These are phyloP conservation scores for Xylariaceae sp. DNA, from an alignment of 2,329 filamentous ascomycete genomes.

Conservation along the genomic window DNA sequence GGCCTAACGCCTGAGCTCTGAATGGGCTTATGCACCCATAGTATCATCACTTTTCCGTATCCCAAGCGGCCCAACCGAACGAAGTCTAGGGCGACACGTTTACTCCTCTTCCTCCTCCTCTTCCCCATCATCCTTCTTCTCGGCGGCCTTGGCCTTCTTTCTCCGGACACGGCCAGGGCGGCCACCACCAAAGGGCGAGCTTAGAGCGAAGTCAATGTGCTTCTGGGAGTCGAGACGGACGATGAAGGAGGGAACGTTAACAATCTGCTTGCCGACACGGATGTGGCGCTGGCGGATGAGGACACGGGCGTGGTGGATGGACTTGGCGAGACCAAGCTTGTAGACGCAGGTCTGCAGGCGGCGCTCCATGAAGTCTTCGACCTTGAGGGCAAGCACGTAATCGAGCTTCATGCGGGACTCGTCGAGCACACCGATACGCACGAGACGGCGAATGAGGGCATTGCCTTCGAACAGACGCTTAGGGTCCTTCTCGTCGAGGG, in stretches of 20 bases:
- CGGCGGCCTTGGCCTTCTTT: slow-evolving; percentile 99
- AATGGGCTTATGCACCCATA: slow-evolving; percentile 47
- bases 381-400: slow-evolving; percentile 99
- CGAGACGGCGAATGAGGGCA: slow-evolving; percentile 99
- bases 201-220: slow-evolving; percentile 99
- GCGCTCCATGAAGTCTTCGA: slow-evolving; percentile 99
- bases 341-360: slow-evolving; percentile 99
- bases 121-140: slow-evolving; percentile 79
- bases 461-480: slow-evolving; percentile 99
- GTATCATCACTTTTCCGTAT: slow-evolving; percentile 43
- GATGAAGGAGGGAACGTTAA: slow-evolving; percentile 99
- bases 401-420: slow-evolving; percentile 99
- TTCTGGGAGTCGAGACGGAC: slow-evolving; percentile 99
- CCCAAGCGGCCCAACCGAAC: slow-evolving; percentile 35
- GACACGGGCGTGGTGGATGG: slow-evolving; percentile 99
- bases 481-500: slow-evolving; percentile 99
- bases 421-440: slow-evolving; percentile 99
- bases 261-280: slow-evolving; percentile 99
- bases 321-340: slow-evolving; percentile 99
- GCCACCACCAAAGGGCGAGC: slow-evolving; percentile 96
- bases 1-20: slow-evolving; percentile 61
- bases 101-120: slow-evolving; percentile 86
- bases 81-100: slow-evolving; percentile 43
- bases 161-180: slow-evolving; percentile 96
- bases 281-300: slow-evolving; percentile 99